Evolutionary conservation across 1,284 basidiomycete genomes (phyloP).

Genomic region (Kalmanozyma brasiliensis): DNA sequence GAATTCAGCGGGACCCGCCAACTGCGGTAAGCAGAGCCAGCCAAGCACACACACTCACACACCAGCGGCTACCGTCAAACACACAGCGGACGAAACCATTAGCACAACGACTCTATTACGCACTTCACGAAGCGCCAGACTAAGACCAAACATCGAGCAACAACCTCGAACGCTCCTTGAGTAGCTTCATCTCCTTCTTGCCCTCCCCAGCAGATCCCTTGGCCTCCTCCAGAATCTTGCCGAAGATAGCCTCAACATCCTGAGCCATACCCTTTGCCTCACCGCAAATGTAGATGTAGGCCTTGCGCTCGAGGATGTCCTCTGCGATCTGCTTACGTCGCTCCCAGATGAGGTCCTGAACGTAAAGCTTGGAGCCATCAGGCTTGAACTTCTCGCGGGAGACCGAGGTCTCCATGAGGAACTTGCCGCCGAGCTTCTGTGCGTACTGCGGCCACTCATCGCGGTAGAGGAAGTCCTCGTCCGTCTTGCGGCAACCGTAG

Average conservation of each 20-base stretch:
- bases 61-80: no score
- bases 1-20: no score
- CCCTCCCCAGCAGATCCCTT: constrained; percentile 81
- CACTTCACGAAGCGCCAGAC: neutral
- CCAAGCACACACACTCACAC: no score
- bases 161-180: constrained; percentile 54
- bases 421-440: constrained; percentile 88
- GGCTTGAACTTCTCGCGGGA: constrained; percentile 80
- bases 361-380: constrained; percentile 95
- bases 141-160: constrained; percentile 50
- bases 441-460: constrained; percentile 93
- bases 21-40: no score
- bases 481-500: constrained; percentile 90
- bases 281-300: constrained; percentile 80
- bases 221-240: constrained; percentile 87
- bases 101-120: no score
- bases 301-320: constrained; percentile 90
- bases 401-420: constrained; percentile 86
- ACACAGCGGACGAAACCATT: no score
- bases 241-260: constrained; percentile 87
- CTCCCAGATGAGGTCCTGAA: constrained; percentile 77
- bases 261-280: constrained; percentile 97
- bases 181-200: constrained; percentile 50
- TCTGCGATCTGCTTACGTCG: constrained; percentile 76
- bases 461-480: constrained; percentile 90